These are phyloP conservation scores for Nemania abortiva DNA, from an alignment of 2,329 filamentous ascomycete species.

Conservation along the genomic window DNA sequence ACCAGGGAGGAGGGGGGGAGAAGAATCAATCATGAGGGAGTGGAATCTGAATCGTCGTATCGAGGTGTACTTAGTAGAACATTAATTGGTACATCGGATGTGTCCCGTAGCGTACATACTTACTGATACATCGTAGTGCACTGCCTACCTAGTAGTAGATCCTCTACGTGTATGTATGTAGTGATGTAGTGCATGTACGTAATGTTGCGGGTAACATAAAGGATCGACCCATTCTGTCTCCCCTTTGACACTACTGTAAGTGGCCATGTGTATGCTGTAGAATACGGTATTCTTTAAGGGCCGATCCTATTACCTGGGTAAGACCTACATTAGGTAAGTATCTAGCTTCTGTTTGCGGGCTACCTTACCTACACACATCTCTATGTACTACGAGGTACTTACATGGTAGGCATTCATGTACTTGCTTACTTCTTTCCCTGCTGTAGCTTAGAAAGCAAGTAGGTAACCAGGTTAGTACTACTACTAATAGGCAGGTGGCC, in stretches of 20 bases:
- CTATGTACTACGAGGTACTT: no score
- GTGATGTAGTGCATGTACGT: constrained; percentile 17
- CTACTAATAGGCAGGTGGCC: no score
- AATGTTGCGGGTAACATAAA: constrained; percentile 8
- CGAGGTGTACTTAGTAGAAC: neutral
- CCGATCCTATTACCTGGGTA: neutral
- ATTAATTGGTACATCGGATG: neutral
- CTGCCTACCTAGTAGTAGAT: no score
- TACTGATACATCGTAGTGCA: neutral
- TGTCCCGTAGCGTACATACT: neutral
- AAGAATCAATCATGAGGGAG: neutral
- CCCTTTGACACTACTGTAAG: no score
- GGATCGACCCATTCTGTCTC: neutral
- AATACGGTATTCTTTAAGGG: neutral
- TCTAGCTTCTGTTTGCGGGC: no score
- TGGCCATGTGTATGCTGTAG: neutral
- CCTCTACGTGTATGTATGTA: no score
- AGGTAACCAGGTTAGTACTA: neutral
- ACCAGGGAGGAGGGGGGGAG: neutral
- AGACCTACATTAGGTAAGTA: neutral
- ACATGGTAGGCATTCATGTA: no score
- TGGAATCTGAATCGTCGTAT: constrained; percentile 1
- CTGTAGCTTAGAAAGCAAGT: neutral
- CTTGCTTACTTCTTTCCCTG: neutral
- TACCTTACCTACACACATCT: no score